phyloP scores from a whole-genome alignment of 73 alveolate species.

The Paramecium octaurelia region DNA sequence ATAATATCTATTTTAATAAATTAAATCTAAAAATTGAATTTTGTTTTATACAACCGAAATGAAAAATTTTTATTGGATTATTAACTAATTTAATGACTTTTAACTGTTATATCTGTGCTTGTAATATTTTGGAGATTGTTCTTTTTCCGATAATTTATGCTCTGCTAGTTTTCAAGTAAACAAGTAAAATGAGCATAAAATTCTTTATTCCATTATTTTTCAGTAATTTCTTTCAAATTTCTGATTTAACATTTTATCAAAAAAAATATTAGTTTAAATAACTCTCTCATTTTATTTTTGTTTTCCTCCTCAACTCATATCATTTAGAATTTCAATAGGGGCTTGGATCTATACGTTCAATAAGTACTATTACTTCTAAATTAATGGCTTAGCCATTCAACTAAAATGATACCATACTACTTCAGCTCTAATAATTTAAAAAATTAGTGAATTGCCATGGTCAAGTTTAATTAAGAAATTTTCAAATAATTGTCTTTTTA shows the following conservation, averaged over 20 bases:
- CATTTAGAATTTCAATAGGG: not conserved
- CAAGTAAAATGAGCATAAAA: not conserved
- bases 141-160: not conserved
- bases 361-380: slow-evolving; percentile 77
- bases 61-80: not conserved
- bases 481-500: slow-evolving; percentile 56
- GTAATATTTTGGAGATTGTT: not conserved
- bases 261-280: not conserved
- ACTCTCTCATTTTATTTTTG: not conserved
- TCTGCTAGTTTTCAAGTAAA: not conserved
- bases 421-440: slow-evolving; percentile 92
- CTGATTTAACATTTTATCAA: too few species aligned
- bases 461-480: slow-evolving; percentile 92
- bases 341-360: slow-evolving; percentile 74
- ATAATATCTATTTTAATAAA: not conserved
- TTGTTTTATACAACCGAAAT: not conserved
- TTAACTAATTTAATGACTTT: too few species aligned
- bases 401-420: slow-evolving; percentile 96
- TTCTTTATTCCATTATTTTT: slow-evolving; percentile 5
- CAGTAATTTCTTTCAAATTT: not conserved
- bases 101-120: not conserved
- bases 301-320: not conserved
- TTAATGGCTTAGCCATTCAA: slow-evolving; percentile 82
- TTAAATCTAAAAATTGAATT: not conserved
- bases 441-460: slow-evolving; percentile 92